Conservation (phyloP, 345 rosid genomes). For the Euphorbia lathyris region DNA sequence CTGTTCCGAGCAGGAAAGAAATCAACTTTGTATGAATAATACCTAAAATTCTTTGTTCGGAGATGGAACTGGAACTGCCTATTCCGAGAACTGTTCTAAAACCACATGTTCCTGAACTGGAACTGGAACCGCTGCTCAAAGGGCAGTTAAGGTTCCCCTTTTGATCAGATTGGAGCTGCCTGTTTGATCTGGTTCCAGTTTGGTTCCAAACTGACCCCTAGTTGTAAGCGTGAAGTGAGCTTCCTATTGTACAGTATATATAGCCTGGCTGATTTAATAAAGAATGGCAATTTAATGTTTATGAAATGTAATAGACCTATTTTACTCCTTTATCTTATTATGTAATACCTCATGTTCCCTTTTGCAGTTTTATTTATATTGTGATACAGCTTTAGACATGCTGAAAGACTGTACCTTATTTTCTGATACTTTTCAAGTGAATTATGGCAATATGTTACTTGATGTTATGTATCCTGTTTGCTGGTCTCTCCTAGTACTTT, state of each 20-base stretch:
- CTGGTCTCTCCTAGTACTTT: background rate
- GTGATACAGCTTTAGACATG: background rate
- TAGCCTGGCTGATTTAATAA: background rate
- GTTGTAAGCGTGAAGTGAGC: background rate
- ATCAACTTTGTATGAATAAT: background rate
- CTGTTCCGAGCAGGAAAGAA: background rate
- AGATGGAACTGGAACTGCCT: background rate
- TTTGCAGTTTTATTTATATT: background rate
- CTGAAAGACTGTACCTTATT: background rate
- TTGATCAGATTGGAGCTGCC: background rate
- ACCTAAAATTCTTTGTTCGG: background rate
- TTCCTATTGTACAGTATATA: background rate
- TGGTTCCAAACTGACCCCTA: background rate
- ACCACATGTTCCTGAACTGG: background rate
- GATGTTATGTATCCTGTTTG: background rate
- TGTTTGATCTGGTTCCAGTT: background rate
- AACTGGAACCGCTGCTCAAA: background rate
- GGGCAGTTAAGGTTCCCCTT: background rate
- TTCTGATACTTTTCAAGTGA: background rate
- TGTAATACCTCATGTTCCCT: background rate
- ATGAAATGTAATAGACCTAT: background rate
- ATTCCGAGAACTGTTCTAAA: too few relatives aligned
- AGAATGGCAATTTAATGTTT: background rate
- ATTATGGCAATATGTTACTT: background rate
- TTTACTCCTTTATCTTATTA: background rate